A percentile compares a stretch with the other conserved stretches of the same genome.
phyloP scores from a whole-genome alignment of 192 early-diverging fungal species.

The Rhizoclosmatium globosum region DNA sequence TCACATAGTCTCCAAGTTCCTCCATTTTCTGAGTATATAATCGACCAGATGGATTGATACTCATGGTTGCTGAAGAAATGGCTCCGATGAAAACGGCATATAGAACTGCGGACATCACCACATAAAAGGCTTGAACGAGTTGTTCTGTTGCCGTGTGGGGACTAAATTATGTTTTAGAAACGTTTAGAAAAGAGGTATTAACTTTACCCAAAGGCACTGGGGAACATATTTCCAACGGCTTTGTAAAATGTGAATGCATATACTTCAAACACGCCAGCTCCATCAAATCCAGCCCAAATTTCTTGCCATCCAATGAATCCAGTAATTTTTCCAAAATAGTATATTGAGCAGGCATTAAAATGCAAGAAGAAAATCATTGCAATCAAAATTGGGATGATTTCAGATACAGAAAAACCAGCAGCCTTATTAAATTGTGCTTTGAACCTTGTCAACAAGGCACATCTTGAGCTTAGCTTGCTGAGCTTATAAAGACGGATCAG shows the following conservation, averaged over 20 bases:
- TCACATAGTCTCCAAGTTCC: conserved; percentile 41
- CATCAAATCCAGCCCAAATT: background rate
- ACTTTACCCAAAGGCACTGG: background rate
- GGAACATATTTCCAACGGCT: conserved; percentile 45
- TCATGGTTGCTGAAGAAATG: conserved; percentile 21
- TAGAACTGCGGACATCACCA: conserved; percentile 4
- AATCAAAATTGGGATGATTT: background rate
- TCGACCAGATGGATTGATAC: conserved; percentile 28
- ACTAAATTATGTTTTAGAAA: background rate
- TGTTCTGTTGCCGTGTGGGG: conserved; percentile 16
- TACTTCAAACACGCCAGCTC: background rate
- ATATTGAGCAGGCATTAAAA: conserved; percentile 37
- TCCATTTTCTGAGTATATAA: conserved; percentile 42
- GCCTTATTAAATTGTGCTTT: background rate
- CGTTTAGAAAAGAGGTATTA: too few species aligned
- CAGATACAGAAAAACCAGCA: background rate
- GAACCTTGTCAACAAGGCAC: background rate
- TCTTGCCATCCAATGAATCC: conserved; percentile 13
- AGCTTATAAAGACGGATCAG: background rate
- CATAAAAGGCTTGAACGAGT: background rate
- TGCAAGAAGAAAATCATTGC: conserved; percentile 29
- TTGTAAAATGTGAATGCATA: conserved; percentile 26
- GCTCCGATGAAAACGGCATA: conserved; percentile 33
- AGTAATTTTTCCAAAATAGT: conserved; percentile 6
- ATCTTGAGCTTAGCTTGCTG: background rate